Percentiles rank a stretch among this genome's conserved stretches.
Evolutionary conservation across 2,329 filamentous ascomycete genomes (phyloP).

Genomic region (Calonectria fujianensis): DNA sequence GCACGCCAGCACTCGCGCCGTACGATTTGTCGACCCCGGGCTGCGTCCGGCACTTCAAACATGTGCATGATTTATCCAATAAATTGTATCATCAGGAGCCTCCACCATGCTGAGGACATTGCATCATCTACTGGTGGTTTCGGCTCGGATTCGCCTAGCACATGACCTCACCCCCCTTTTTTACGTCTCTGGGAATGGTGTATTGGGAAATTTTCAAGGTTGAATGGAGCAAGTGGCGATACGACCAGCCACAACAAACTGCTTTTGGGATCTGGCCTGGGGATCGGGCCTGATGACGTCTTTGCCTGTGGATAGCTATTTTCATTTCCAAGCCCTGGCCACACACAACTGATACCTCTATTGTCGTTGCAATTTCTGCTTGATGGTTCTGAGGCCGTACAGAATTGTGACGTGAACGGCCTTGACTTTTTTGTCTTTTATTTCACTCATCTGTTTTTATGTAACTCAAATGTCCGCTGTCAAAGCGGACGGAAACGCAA

Average conservation of each 20-base stretch:
- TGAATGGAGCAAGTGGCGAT: conserved; percentile 58
- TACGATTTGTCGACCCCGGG: conserved; percentile 64
- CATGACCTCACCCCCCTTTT: conserved; percentile 47
- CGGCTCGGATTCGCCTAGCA: conserved; percentile 53
- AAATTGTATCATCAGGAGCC: conserved; percentile 50
- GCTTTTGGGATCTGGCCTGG: conserved; percentile 53
- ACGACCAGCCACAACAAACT: conserved; percentile 57
- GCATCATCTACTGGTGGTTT: conserved; percentile 51
- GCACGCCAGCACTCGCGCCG: conserved; percentile 62
- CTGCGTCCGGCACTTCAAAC: conserved; percentile 61
- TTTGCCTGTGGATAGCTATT: conserved; percentile 56
- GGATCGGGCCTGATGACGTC: conserved; percentile 53
- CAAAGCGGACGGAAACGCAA: conserved; percentile 34
- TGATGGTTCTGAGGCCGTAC: conserved; percentile 50
- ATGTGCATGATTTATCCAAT: conserved; percentile 60
- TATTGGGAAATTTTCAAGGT: conserved; percentile 55
- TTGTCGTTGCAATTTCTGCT: conserved; percentile 49
- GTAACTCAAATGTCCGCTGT: conserved; percentile 41
- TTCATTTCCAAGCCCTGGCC: conserved; percentile 53
- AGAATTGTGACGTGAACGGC: conserved; percentile 49
- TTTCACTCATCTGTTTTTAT: conserved; percentile 42
- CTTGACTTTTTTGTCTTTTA: conserved; percentile 40
- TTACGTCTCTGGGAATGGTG: conserved; percentile 53
- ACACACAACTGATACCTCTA: conserved; percentile 48
- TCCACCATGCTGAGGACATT: conserved; percentile 40